Conservation (phyloP, 75 land plant genomes). For the Larix kaempferi region DNA sequence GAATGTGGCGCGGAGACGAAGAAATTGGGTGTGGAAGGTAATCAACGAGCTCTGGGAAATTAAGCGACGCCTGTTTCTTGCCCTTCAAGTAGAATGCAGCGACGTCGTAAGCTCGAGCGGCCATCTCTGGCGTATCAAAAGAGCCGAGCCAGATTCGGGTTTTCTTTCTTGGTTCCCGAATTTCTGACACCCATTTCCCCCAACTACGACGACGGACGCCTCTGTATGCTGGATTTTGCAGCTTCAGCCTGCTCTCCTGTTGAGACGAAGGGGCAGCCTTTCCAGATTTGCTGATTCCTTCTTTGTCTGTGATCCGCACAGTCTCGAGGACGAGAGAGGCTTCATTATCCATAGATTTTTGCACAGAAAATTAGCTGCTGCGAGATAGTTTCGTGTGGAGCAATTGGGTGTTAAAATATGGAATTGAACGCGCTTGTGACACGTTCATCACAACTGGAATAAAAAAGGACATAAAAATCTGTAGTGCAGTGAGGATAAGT, state of each 20-base stretch:
- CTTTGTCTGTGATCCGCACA: no score
- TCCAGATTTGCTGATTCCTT: no score
- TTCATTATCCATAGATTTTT: no score
- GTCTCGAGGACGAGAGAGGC: no score
- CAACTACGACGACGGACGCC: not conserved
- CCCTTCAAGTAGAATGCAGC: slow-evolving; percentile 5
- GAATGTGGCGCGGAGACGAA: slow-evolving; percentile 20
- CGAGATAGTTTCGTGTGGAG: no score
- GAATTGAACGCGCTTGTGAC: no score
- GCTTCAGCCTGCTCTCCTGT: not conserved
- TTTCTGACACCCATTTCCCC: slow-evolving; percentile 4
- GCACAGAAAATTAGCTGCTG: no score
- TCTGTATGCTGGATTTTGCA: slow-evolving; percentile 9
- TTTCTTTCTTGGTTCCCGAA: not conserved
- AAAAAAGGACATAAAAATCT: no score
- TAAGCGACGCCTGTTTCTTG: slow-evolving; percentile 20
- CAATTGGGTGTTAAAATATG: no score
- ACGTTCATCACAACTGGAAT: no score
- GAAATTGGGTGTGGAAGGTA: slow-evolving; percentile 3
- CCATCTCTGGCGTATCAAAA: not conserved
- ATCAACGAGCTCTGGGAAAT: slow-evolving; percentile 25
- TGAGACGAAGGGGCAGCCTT: no score
- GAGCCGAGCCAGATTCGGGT: not conserved
- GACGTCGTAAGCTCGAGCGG: not conserved
- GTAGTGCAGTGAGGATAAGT: no score